A percentile compares a stretch with the other conserved stretches of the same genome.
phyloP scores from a whole-genome alignment of 495 filamentous ascomycete species.

The Massariosphaeria phaeospora region DNA sequence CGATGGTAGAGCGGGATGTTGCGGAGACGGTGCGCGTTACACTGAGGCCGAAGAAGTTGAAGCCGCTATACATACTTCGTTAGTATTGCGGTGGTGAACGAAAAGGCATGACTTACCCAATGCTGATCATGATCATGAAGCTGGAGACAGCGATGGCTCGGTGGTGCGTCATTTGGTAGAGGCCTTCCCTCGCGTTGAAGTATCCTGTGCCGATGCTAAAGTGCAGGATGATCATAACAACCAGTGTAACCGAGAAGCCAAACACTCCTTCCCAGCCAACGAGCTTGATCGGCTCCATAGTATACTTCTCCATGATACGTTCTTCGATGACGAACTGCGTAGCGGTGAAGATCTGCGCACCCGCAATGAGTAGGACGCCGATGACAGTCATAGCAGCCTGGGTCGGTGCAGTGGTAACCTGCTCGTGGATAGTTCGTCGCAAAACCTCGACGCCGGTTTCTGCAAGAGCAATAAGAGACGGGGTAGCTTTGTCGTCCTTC shows the following conservation, averaged over 20 bases:
- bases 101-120: constrained; percentile 61
- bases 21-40: constrained; percentile 85
- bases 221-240: constrained; percentile 77
- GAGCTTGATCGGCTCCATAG: constrained; percentile 80
- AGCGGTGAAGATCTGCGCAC: constrained; percentile 93
- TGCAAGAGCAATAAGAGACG: constrained; percentile 24
- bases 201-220: constrained; percentile 72
- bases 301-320: constrained; percentile 84
- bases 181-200: constrained; percentile 84
- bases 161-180: constrained; percentile 67
- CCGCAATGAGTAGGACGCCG: constrained; percentile 83
- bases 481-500: constrained; percentile 49
- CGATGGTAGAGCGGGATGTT: constrained; percentile 89
- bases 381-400: constrained; percentile 69
- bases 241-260: constrained; percentile 75
- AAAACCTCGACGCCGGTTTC: constrained; percentile 34
- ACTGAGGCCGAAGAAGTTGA: constrained; percentile 96
- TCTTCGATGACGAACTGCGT: constrained; percentile 96
- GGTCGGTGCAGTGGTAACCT: constrained; percentile 35
- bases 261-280: constrained; percentile 97
- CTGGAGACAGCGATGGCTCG: constrained; percentile 66
- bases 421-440: too few species aligned
- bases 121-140: constrained; percentile 90
- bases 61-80: constrained; percentile 62
- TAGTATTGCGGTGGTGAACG: background rate